Percentiles rank a stretch among this genome's conserved stretches.
These are phyloP conservation scores for Coemansia javaensis DNA, from an alignment of 192 early-diverging fungal species.

Conservation along the genomic window DNA sequence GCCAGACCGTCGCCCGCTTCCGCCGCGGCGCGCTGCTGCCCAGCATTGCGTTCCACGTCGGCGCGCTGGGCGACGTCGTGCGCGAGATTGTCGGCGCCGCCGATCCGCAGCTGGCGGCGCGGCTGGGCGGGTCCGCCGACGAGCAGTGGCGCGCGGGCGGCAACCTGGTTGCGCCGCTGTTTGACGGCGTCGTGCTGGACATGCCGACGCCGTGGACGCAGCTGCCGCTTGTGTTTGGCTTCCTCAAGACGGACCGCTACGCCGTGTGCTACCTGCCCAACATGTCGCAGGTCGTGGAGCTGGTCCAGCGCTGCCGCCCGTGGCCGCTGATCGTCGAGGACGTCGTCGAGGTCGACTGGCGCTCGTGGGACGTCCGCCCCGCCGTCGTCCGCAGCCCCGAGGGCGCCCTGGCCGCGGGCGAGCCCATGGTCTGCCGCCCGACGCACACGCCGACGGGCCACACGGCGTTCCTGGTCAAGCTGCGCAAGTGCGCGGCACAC, in stretches of 20 bases:
- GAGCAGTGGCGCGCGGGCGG: background rate
- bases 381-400: constrained; percentile 21
- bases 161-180: constrained; percentile 5
- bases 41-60: constrained; percentile 44
- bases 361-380: constrained; percentile 31
- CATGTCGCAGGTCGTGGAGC: constrained; percentile 44
- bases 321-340: constrained; percentile 42
- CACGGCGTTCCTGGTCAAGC: constrained; percentile 54
- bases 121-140: too few species aligned
- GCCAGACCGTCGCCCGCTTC: constrained; percentile 49
- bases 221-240: constrained; percentile 15
- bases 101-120: background rate
- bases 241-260: constrained; percentile 28
- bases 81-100: background rate
- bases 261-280: constrained; percentile 40
- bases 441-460: constrained; percentile 50
- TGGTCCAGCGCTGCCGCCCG: constrained; percentile 7
- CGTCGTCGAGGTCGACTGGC: constrained; percentile 40
- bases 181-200: constrained; percentile 33
- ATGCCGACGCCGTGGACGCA: constrained; percentile 45
- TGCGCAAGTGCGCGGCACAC: constrained; percentile 24
- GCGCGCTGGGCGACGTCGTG: constrained; percentile 19
- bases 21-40: constrained; percentile 48
- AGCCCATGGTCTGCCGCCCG: constrained; percentile 46
- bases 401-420: background rate